Evolutionary conservation across 345 rosid genomes (phyloP).

Genomic region (Citrus cavaleriei): DNA sequence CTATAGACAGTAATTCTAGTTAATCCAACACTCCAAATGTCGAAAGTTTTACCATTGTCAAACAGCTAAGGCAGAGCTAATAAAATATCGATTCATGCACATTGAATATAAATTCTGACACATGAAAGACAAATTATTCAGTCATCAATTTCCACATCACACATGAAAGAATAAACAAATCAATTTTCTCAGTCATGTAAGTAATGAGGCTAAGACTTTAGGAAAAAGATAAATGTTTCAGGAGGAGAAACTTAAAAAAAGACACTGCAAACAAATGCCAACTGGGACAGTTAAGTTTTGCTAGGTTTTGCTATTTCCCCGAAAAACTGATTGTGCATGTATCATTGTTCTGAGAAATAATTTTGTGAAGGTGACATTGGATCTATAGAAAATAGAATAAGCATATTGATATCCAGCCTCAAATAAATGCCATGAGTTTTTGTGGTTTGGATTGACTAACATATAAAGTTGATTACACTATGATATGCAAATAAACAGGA

Average conservation of each 20-base stretch:
- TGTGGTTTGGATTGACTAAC: not conserved
- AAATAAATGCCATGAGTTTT: not conserved
- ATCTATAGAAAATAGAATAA: not conserved
- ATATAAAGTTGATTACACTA: not conserved
- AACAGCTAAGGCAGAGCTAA: constrained; percentile 1
- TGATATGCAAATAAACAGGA: not conserved
- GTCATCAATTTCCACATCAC: not conserved
- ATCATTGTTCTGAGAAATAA: not conserved
- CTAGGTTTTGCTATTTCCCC: not conserved
- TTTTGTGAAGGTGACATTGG: not conserved
- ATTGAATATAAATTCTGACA: not conserved
- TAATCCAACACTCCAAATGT: not conserved
- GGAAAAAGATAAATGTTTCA: not conserved
- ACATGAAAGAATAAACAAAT: not conserved
- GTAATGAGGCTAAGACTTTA: not conserved
- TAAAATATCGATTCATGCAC: not conserved
- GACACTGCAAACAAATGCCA: constrained; percentile 1
- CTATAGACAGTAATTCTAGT: not conserved
- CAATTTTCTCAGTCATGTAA: not conserved
- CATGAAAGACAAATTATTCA: not conserved
- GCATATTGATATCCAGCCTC: not conserved
- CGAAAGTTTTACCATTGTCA: not conserved
- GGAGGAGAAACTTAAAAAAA: not conserved
- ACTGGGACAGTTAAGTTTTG: not conserved
- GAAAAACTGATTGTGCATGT: not conserved